Evolutionary conservation across 352 stramenopile genomes (phyloP).

Genomic region (Globisporangium polare): DNA sequence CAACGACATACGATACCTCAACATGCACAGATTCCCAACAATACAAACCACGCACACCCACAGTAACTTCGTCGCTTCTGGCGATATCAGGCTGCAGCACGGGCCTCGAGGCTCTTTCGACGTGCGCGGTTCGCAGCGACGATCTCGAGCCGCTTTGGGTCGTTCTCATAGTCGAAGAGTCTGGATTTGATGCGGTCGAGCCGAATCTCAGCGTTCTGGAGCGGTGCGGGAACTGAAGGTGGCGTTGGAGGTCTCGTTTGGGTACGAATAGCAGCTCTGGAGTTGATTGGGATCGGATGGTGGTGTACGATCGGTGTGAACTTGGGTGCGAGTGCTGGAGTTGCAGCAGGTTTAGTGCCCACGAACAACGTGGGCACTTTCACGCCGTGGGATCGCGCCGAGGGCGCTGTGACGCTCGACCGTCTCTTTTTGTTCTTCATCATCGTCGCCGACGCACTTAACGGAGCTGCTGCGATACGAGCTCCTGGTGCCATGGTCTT

Average conservation of each 20-base stretch:
- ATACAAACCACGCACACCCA: not conserved
- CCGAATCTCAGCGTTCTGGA: constrained; percentile 5
- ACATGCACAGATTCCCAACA: not conserved
- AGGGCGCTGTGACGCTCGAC: not conserved
- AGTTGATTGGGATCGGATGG: not conserved
- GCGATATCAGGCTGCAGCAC: not conserved
- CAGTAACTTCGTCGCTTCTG: not conserved
- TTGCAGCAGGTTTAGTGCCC: no score
- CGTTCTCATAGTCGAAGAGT: constrained; percentile 18
- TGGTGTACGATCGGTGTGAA: not conserved
- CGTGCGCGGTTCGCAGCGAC: constrained; percentile 18
- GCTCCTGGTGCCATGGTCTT: not conserved
- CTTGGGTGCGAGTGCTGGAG: not conserved
- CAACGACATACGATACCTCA: not conserved
- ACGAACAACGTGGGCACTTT: not conserved
- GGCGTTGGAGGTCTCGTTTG: constrained; percentile 3
- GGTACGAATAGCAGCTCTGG: not conserved
- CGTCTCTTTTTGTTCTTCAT: not conserved
- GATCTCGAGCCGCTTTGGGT: constrained; percentile 19
- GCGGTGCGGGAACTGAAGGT: not conserved
- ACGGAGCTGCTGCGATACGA: not conserved
- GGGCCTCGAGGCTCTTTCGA: constrained; percentile 9
- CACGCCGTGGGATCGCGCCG: not conserved
- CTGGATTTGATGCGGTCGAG: constrained; percentile 15
- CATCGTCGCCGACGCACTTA: not conserved